phyloP scores from a whole-genome alignment of 1,284 basidiomycete genomes.

The Marasmius sp. region DNA sequence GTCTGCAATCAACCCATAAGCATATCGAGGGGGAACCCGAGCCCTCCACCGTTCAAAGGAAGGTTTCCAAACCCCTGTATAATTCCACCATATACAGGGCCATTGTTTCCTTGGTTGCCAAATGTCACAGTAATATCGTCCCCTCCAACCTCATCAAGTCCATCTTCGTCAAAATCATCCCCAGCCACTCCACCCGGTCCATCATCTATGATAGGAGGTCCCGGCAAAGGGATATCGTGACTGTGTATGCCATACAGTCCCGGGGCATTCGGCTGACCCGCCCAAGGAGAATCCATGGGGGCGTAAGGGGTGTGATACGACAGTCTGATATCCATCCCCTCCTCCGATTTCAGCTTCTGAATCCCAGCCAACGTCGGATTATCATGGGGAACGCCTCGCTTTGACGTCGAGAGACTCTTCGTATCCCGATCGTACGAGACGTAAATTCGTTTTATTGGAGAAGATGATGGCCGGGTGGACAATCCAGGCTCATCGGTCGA shows the following conservation, averaged over 20 bases:
- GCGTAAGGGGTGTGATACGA: not conserved
- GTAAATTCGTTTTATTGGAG: not conserved
- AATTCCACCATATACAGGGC: no score
- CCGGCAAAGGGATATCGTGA: no score
- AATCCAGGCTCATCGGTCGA: not conserved
- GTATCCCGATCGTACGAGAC: not conserved
- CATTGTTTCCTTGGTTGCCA: no score
- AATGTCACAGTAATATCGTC: not conserved
- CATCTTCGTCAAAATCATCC: constrained; percentile 1
- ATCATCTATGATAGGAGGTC: not conserved
- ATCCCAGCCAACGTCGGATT: not conserved
- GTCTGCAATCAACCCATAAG: no score
- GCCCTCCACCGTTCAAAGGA: no score
- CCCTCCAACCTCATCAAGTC: not conserved
- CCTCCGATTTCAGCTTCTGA: not conserved
- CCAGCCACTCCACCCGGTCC: not conserved
- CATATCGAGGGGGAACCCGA: no score
- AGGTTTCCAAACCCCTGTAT: no score
- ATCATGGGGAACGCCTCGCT: not conserved
- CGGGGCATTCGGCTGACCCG: not conserved
- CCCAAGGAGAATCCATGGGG: not conserved
- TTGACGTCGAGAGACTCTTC: not conserved
- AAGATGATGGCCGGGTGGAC: not conserved
- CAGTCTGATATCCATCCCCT: constrained; percentile 7
- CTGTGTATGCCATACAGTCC: not conserved